Evolutionary conservation across 2,329 filamentous ascomycete genomes (phyloP).

Genomic region (Erysiphe pulchra): DNA sequence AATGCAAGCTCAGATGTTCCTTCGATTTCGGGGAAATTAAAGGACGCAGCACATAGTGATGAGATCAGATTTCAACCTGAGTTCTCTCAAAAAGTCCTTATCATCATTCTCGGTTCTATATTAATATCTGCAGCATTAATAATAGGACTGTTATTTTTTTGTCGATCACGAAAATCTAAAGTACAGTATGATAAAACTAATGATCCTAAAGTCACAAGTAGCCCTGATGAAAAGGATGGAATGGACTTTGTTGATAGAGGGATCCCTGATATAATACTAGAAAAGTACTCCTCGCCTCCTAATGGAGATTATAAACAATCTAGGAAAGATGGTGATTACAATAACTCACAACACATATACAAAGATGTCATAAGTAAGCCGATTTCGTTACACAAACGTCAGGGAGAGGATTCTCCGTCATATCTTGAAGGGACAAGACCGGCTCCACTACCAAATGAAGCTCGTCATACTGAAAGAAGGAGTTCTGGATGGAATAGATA

Average conservation of each 20-base stretch:
- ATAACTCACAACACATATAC: conserved; percentile 21
- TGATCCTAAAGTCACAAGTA: conserved; percentile 19
- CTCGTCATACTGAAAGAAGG: conserved; percentile 16
- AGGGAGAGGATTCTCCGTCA: background rate
- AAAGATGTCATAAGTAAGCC: conserved; percentile 36
- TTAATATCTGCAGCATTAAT: conserved; percentile 35
- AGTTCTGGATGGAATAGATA: conserved; percentile 58
- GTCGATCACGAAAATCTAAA: conserved; percentile 33
- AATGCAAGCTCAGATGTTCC: conserved; percentile 5
- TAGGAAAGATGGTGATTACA: background rate
- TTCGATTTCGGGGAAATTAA: background rate
- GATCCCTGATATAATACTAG: conserved; percentile 14
- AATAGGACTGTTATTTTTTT: conserved; percentile 34
- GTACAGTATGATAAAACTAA: conserved; percentile 23
- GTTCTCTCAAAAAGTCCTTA: conserved; percentile 14
- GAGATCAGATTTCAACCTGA: conserved; percentile 6
- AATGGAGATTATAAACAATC: background rate
- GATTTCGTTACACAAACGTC: conserved; percentile 21
- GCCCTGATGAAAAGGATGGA: conserved; percentile 29
- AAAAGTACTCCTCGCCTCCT: background rate
- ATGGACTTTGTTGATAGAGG: conserved; percentile 22
- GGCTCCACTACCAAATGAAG: conserved; percentile 12
- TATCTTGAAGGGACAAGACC: background rate
- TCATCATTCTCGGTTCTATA: conserved; percentile 52
- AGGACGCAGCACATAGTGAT: conserved; percentile 2